phyloP scores from a whole-genome alignment of 2,329 filamentous ascomycete species.

The Aspergillus brasiliensis region DNA sequence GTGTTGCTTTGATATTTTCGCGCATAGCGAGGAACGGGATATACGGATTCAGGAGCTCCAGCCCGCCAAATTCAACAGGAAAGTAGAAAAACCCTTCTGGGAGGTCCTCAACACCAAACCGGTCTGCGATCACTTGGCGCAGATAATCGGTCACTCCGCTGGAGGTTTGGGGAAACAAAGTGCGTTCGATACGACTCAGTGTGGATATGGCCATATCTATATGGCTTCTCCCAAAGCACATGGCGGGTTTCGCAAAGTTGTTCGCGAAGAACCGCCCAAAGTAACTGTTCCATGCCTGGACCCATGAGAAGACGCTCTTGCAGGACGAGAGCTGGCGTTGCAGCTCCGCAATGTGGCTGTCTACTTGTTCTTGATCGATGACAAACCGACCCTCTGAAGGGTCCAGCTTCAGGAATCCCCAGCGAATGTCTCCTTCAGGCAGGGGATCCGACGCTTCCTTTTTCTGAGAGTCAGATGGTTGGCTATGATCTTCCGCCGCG shows the following conservation, averaged over 20 bases:
- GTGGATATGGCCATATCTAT: constrained; percentile 58
- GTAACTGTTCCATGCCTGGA: constrained; percentile 64
- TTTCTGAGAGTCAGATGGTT: neutral
- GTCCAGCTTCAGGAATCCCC: constrained; percentile 63
- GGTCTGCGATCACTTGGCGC: constrained; percentile 53
- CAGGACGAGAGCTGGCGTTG: constrained; percentile 58
- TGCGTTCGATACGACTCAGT: constrained; percentile 54
- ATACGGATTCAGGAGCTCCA: constrained; percentile 55
- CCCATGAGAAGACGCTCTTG: constrained; percentile 60
- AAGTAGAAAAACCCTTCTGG: constrained; percentile 58
- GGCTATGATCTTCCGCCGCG: constrained; percentile 6
- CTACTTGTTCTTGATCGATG: constrained; percentile 62
- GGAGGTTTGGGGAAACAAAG: constrained; percentile 51
- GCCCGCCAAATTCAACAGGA: constrained; percentile 54
- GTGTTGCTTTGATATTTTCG: constrained; percentile 42
- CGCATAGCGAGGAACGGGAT: constrained; percentile 52
- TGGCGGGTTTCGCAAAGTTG: constrained; percentile 59
- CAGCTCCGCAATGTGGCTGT: constrained; percentile 62
- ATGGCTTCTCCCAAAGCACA: constrained; percentile 58
- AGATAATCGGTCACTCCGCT: constrained; percentile 58
- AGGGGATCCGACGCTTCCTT: constrained; percentile 31
- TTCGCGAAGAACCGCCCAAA: constrained; percentile 59
- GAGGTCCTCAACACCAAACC: constrained; percentile 53
- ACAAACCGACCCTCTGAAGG: constrained; percentile 56
- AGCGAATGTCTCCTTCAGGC: constrained; percentile 57